phyloP scores from a whole-genome alignment of 306 rosid genomes.

The Cucumis melo region DNA sequence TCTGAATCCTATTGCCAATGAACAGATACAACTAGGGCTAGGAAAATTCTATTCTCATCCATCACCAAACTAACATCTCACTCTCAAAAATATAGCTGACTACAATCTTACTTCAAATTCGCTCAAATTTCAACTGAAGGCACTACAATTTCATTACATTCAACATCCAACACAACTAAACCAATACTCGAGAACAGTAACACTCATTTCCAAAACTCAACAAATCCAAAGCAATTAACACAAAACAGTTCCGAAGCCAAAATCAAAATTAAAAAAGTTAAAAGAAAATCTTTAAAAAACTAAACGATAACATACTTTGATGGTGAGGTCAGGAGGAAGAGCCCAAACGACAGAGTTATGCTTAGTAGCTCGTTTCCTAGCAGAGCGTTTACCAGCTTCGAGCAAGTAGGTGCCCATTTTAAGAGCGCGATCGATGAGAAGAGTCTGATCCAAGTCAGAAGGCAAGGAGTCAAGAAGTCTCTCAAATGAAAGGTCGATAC shows the following conservation, averaged over 20 bases:
- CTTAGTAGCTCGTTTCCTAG: constrained; percentile 62
- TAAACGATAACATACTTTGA: constrained; percentile 31
- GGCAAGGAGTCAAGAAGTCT: constrained; percentile 51
- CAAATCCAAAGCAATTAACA: background rate
- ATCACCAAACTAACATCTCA: background rate
- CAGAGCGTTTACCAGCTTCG: constrained; percentile 64
- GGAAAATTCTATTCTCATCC: background rate
- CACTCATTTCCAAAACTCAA: background rate
- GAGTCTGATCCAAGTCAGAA: constrained; percentile 45
- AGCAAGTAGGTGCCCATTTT: constrained; percentile 60
- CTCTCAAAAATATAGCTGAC: background rate
- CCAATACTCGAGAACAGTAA: background rate
- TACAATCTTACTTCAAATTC: background rate
- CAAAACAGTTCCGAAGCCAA: background rate
- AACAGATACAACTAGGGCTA: background rate
- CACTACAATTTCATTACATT: background rate
- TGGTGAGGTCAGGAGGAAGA: constrained; percentile 89
- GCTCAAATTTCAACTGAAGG: background rate
- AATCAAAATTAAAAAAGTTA: background rate
- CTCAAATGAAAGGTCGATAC: constrained; percentile 70
- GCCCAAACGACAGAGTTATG: constrained; percentile 76
- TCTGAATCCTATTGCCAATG: background rate
- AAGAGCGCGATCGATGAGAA: constrained; percentile 78
- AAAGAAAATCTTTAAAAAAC: too few relatives aligned
- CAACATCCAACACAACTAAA: background rate